A percentile compares a stretch with the other conserved stretches of the same genome.
Evolutionary conservation across 495 filamentous ascomycete species (phyloP).

Genomic region (Hypoxylon intermedium): DNA sequence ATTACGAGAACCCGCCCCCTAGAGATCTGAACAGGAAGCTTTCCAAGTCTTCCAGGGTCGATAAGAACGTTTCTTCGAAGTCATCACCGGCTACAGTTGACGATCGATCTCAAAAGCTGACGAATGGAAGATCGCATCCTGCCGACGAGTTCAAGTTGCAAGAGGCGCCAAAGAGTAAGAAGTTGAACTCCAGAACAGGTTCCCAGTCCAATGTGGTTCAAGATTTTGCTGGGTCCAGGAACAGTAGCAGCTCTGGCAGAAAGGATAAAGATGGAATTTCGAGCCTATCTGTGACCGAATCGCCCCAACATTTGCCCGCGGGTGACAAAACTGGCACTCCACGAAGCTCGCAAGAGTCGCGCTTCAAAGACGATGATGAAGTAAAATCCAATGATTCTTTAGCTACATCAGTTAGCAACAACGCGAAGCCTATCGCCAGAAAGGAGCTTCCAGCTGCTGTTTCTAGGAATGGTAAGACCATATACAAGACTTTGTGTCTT

Average conservation of each 20-base stretch:
- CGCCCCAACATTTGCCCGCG: constrained; percentile 38
- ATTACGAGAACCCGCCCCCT: constrained; percentile 54
- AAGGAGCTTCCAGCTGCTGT: constrained; percentile 55
- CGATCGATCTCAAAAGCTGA: constrained; percentile 50
- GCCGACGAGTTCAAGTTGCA: constrained; percentile 74
- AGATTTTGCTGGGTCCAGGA: constrained; percentile 37
- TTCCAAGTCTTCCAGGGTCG: constrained; percentile 51
- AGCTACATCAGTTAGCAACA: constrained; percentile 41
- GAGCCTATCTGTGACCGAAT: constrained; percentile 34
- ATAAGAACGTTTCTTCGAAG: constrained; percentile 47
- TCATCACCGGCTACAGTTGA: constrained; percentile 49
- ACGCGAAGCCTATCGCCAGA: constrained; percentile 51
- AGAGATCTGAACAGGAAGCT: constrained; percentile 52
- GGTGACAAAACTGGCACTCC: constrained; percentile 54
- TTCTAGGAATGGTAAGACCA: constrained; percentile 48
- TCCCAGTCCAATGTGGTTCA: constrained; percentile 61
- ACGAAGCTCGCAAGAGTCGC: constrained; percentile 57
- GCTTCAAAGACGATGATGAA: constrained; percentile 53
- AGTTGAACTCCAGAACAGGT: constrained; percentile 66
- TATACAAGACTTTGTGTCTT: not conserved
- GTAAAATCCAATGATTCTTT: constrained; percentile 53
- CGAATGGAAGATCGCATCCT: constrained; percentile 40
- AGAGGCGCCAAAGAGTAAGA: constrained; percentile 74
- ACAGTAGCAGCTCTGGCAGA: constrained; percentile 36
- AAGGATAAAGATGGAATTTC: constrained; percentile 40